A percentile compares a stretch with the other conserved stretches of the same genome.
These are phyloP conservation scores for Nicotiana undulata DNA, from an alignment of 257 asterid genomes.

Conservation along the genomic window DNA sequence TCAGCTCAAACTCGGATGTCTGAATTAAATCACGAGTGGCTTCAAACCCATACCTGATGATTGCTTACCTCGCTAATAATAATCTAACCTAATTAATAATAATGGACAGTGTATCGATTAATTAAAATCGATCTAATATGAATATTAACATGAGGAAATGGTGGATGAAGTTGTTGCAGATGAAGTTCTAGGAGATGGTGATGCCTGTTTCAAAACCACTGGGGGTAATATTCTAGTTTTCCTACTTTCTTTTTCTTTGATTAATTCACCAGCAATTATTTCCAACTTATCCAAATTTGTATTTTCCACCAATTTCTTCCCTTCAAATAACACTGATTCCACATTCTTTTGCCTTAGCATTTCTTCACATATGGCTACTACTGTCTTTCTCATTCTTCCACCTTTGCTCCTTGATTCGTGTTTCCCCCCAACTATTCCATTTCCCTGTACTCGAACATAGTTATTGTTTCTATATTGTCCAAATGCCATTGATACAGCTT, in stretches of 20 bases:
- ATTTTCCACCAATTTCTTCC: conserved; percentile 44
- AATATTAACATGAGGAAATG: conserved; percentile 35
- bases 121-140: not conserved
- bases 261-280: conserved; percentile 37
- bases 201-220: conserved; percentile 36
- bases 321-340: conserved; percentile 56
- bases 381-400: not conserved
- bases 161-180: conserved; percentile 64
- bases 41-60: not conserved
- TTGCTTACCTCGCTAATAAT: not conserved
- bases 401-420: not conserved
- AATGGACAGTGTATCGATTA: too few species aligned
- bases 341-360: conserved; percentile 58
- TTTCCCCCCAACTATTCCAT: conserved; percentile 18
- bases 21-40: not conserved
- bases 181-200: conserved; percentile 51
- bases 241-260: conserved; percentile 61
- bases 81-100: not conserved
- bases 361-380: conserved; percentile 28
- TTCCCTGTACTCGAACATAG: conserved; percentile 66
- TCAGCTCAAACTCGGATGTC: conserved; percentile 6
- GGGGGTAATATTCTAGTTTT: conserved; percentile 36
- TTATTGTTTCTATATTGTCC: conserved; percentile 41
- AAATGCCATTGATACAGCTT: conserved; percentile 86
- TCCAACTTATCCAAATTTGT: conserved; percentile 61